Conservation (phyloP, 2,329 filamentous ascomycete species). For the Sarocladium oryzae region DNA sequence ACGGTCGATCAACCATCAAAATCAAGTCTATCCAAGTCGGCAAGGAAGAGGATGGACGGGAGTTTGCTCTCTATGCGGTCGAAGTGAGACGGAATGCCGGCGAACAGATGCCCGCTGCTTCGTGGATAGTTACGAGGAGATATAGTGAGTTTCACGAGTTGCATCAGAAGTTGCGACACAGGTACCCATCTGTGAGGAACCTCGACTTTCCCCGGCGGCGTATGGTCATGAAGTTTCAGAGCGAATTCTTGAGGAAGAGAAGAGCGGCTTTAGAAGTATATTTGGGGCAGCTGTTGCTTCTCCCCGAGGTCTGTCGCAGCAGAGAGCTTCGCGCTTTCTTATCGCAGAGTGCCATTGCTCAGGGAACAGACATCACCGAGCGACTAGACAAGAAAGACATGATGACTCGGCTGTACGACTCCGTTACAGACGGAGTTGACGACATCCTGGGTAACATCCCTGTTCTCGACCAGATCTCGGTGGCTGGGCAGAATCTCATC, state of each 20-base stretch:
- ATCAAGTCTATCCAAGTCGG: conserved; percentile 94
- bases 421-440: conserved; percentile 95
- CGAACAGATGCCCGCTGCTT: conserved; percentile 93
- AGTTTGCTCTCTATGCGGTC: conserved; percentile 88
- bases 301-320: conserved; percentile 91
- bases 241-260: conserved; percentile 88
- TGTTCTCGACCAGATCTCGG: conserved; percentile 86
- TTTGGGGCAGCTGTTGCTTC: conserved; percentile 69
- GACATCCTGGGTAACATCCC: conserved; percentile 95
- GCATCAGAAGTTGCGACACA: conserved; percentile 77
- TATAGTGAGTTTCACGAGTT: conserved; percentile 98
- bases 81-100: conserved; percentile 87
- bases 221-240: conserved; percentile 94
- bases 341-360: conserved; percentile 74
- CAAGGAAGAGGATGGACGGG: conserved; percentile 83
- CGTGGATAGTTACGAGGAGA: conserved; percentile 84
- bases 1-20: conserved; percentile 79
- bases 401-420: conserved; percentile 91
- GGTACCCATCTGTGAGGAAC: conserved; percentile 80
- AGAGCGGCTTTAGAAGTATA: conserved; percentile 80
- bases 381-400: conserved; percentile 73
- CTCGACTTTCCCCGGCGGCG: conserved; percentile 89
- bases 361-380: conserved; percentile 49
- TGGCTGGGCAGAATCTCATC: conserved; percentile 86
- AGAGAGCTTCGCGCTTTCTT: conserved; percentile 88